phyloP scores from a whole-genome alignment of 768 basidiomycete species.

The Phanerochaete carnosa region DNA sequence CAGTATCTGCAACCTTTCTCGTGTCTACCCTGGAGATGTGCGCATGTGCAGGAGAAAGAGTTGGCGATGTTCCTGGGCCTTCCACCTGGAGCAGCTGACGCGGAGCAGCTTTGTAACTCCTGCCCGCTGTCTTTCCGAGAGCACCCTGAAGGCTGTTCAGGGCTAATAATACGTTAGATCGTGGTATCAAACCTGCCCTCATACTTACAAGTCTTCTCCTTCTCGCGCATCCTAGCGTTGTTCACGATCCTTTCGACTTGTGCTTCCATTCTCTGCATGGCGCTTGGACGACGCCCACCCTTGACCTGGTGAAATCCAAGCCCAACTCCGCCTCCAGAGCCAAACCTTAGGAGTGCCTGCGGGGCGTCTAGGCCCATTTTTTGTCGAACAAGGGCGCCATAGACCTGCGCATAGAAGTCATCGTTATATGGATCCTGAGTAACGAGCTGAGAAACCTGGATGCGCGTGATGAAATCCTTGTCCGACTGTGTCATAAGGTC shows the following conservation, averaged over 20 bases:
- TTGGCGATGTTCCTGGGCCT: slow-evolving; percentile 33
- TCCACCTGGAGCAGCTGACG: slow-evolving; percentile 93
- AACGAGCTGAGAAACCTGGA: slow-evolving; percentile 97
- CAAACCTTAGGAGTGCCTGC: slow-evolving; percentile 83
- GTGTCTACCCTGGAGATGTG: slow-evolving; percentile 55
- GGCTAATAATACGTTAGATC: slow-evolving; percentile 35
- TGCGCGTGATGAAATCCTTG: slow-evolving; percentile 99
- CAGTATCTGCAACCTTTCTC: slow-evolving; percentile 31
- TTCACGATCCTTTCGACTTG: slow-evolving; percentile 97
- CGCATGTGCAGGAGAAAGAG: slow-evolving; percentile 41
- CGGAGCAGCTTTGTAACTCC: slow-evolving; percentile 95
- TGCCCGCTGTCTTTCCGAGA: slow-evolving; percentile 88
- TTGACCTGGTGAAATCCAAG: slow-evolving; percentile 73
- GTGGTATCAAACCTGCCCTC: background rate
- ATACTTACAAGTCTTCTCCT: slow-evolving; percentile 60
- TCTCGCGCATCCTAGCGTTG: slow-evolving; percentile 82
- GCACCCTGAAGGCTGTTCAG: slow-evolving; percentile 85
- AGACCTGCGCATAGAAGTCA: slow-evolving; percentile 98
- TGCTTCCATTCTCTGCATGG: slow-evolving; percentile 90
- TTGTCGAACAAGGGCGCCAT: slow-evolving; percentile 79
- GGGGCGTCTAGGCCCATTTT: slow-evolving; percentile 68
- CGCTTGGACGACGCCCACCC: slow-evolving; percentile 69
- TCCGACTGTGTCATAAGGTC: slow-evolving; percentile 97
- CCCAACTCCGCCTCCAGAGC: slow-evolving; percentile 79
- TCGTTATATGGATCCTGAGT: slow-evolving; percentile 97